A percentile compares a stretch with the other conserved stretches of the same genome.
Conservation (phyloP, 1,139 yeast genomes). For the Sugiyamaella grinbergsii region DNA sequence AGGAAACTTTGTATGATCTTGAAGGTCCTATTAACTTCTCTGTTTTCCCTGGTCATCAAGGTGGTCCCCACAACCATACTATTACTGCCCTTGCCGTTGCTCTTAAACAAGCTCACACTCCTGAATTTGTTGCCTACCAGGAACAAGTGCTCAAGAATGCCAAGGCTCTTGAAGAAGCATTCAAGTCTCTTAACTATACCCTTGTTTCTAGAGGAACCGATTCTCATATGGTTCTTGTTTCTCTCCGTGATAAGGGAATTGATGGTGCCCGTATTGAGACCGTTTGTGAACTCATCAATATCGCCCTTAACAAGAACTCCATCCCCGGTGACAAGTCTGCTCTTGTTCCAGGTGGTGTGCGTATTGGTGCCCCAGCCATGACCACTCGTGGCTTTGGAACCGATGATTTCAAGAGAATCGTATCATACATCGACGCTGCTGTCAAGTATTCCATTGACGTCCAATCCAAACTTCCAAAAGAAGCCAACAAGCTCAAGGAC, state of each 20-base stretch:
- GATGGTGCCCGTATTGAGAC: constrained; percentile 97
- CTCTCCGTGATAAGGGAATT: constrained; percentile 77
- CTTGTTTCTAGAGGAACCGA: constrained; percentile 94
- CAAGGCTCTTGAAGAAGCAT: constrained; percentile 68
- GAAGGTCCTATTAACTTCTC: constrained; percentile 91
- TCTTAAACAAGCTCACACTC: constrained; percentile 81
- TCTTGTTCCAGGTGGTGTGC: constrained; percentile 89
- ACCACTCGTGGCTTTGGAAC: constrained; percentile 90
- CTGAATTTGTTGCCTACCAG: constrained; percentile 87
- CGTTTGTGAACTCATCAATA: constrained; percentile 82
- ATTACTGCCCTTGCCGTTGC: constrained; percentile 95
- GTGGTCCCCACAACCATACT: constrained; percentile 98
- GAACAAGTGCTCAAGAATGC: constrained; percentile 80
- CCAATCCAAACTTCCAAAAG: constrained; percentile 79
- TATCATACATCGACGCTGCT: constrained; percentile 75
- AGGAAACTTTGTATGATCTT: constrained; percentile 81
- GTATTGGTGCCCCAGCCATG: constrained; percentile 99
- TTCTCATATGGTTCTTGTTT: constrained; percentile 86
- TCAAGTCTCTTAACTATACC: constrained; percentile 66
- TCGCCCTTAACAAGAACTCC: constrained; percentile 94
- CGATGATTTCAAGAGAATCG: constrained; percentile 75
- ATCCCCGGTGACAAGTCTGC: constrained; percentile 97
- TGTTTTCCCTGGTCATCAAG: constrained; percentile 98
- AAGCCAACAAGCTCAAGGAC: constrained; percentile 87
- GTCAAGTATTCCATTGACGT: constrained; percentile 75